Conservation (phyloP, 1,284 basidiomycete genomes). For the Inonotus obliquus region DNA sequence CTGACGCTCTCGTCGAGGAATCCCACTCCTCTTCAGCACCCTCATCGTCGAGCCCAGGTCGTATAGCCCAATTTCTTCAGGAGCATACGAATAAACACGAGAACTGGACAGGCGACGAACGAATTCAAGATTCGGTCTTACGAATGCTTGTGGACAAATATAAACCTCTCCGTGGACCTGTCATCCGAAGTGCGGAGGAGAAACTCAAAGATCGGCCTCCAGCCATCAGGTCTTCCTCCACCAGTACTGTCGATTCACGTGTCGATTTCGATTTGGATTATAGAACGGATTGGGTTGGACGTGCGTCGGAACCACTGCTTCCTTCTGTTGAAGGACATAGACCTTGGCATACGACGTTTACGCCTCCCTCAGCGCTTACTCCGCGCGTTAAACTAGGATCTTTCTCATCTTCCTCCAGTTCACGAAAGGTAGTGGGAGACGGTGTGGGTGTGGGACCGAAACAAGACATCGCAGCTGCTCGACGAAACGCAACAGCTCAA, state of each 20-base stretch:
- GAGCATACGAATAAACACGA: constrained; percentile 28
- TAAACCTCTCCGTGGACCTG: constrained; percentile 66
- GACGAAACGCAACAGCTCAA: constrained; percentile 47
- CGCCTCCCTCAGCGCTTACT: constrained; percentile 43
- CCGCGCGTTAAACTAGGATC: constrained; percentile 47
- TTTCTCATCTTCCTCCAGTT: constrained; percentile 29
- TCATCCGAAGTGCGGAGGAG: constrained; percentile 67
- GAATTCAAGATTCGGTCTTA: constrained; percentile 65
- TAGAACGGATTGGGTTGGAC: constrained; percentile 18
- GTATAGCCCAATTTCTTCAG: constrained; percentile 2
- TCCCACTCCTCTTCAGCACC: neutral
- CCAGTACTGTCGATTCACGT: constrained; percentile 2
- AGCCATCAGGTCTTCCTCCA: constrained; percentile 20
- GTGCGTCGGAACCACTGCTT: constrained; percentile 45
- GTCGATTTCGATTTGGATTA: neutral
- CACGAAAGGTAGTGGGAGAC: constrained; percentile 28
- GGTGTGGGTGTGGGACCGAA: constrained; percentile 45
- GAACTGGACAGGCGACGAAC: constrained; percentile 79
- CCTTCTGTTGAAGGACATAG: constrained; percentile 50
- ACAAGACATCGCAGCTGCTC: constrained; percentile 48
- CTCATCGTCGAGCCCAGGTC: neutral
- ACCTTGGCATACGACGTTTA: constrained; percentile 70
- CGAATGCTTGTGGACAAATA: constrained; percentile 86
- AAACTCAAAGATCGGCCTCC: constrained; percentile 56
- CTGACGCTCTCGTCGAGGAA: constrained; percentile 61